Conservation (phyloP, 2,329 filamentous ascomycete genomes). For the Aspergillus sp. region DNA sequence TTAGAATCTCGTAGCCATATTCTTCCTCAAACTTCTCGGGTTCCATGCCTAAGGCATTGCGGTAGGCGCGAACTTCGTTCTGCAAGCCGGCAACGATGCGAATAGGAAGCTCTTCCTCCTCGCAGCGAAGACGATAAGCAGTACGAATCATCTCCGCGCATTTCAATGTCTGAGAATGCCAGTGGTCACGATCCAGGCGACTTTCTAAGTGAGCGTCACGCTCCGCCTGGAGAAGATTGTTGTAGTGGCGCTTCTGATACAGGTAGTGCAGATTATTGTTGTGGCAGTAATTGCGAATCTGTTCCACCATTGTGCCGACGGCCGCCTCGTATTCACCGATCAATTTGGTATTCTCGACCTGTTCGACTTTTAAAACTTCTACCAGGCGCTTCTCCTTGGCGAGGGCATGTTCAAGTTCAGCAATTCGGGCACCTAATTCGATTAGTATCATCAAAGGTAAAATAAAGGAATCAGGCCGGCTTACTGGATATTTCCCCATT, state of each 20-base stretch:
- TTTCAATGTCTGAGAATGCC: conserved; percentile 49
- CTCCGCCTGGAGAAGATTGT: conserved; percentile 51
- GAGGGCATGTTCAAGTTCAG: conserved; percentile 49
- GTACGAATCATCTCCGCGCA: conserved; percentile 51
- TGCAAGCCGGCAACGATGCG: conserved; percentile 48
- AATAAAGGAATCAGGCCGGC: conserved; percentile 4
- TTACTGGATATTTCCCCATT: conserved; percentile 45
- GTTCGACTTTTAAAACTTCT: conserved; percentile 47
- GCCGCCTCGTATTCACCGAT: conserved; percentile 50
- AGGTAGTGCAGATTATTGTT: conserved; percentile 51
- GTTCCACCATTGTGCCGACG: conserved; percentile 50
- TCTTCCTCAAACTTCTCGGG: conserved; percentile 50
- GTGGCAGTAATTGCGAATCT: conserved; percentile 52
- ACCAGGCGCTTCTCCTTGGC: conserved; percentile 45
- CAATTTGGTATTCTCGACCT: conserved; percentile 48
- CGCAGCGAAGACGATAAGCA: conserved; percentile 48
- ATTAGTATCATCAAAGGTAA: neutral
- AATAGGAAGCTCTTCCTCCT: conserved; percentile 48
- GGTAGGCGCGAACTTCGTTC: conserved; percentile 50
- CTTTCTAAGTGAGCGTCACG: conserved; percentile 50
- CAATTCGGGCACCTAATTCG: conserved; percentile 45
- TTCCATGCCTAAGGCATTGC: conserved; percentile 50
- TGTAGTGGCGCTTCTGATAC: conserved; percentile 49
- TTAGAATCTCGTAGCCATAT: conserved; percentile 50
- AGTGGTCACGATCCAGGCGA: conserved; percentile 51